These are phyloP conservation scores for Endothia cerciana DNA, from an alignment of 2,329 filamentous ascomycete species.

Conservation along the genomic window DNA sequence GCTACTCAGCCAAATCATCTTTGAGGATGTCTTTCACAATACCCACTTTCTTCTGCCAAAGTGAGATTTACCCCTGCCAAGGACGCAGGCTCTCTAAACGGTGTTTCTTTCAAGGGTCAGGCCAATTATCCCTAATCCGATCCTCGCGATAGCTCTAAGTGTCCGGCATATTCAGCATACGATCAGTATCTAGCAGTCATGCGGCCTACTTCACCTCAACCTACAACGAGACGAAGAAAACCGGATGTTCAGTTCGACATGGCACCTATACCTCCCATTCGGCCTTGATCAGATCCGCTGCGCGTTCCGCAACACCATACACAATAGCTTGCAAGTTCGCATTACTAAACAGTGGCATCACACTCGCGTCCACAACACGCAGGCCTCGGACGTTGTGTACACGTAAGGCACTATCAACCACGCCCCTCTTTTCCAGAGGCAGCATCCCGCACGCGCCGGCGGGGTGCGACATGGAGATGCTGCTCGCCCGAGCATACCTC, in stretches of 20 bases:
- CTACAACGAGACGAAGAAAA: no score
- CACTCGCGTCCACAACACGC: constrained; percentile 44
- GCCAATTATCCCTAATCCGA: no score
- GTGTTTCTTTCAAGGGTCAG: no score
- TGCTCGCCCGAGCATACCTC: not conserved
- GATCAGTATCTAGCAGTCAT: no score
- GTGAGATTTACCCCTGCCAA: no score
- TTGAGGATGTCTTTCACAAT: no score
- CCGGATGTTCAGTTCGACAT: not conserved
- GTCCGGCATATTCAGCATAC: no score
- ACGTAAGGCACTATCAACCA: constrained; percentile 46
- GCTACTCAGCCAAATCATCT: no score
- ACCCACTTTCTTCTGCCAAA: no score
- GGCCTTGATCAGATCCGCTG: constrained; percentile 12
- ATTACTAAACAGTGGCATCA: constrained; percentile 33
- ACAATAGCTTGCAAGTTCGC: constrained; percentile 13
- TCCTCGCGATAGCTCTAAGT: no score
- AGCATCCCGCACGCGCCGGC: constrained; percentile 48
- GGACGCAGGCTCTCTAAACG: no score
- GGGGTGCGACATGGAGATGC: constrained; percentile 44
- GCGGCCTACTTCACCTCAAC: no score
- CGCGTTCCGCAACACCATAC: constrained; percentile 17
- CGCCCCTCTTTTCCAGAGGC: constrained; percentile 43
- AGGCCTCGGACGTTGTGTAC: constrained; percentile 47
- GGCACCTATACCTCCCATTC: not conserved